Conservation (phyloP, 2,329 filamentous ascomycete genomes). For the Botrytis sinoallii region DNA sequence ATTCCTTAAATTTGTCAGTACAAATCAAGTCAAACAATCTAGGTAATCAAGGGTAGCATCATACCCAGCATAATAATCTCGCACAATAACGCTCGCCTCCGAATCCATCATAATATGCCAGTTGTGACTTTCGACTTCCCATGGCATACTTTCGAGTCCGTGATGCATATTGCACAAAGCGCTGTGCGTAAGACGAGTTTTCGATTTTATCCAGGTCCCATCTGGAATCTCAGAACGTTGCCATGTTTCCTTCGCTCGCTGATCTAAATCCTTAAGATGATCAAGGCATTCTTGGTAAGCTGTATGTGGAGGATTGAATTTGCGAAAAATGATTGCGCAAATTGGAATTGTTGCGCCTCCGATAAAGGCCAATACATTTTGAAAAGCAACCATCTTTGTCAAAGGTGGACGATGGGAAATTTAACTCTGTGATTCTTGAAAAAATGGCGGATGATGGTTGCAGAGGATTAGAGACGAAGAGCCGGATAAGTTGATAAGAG, state of each 20-base stretch:
- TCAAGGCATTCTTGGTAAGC: neutral
- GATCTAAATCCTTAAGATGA: neutral
- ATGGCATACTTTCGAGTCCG: neutral
- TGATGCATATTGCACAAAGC: neutral
- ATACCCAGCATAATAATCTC: neutral
- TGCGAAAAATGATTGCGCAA: neutral
- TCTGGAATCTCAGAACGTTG: neutral
- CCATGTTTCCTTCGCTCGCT: neutral
- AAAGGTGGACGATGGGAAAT: neutral
- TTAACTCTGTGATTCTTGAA: neutral
- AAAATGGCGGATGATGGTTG: neutral
- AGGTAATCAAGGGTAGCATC: neutral
- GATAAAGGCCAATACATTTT: neutral
- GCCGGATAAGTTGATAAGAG: neutral
- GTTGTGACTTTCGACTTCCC: neutral
- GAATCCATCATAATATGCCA: neutral
- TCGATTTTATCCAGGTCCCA: neutral
- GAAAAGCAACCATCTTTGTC: neutral
- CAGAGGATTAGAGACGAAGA: neutral
- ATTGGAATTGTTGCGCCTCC: neutral
- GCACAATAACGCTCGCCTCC: neutral
- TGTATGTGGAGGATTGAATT: neutral
- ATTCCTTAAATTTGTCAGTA: neutral
- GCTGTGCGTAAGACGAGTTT: neutral
- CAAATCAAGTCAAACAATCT: neutral